Conservation (phyloP, 208 protist genomes). For the Trypanosoma cruzi region DNA sequence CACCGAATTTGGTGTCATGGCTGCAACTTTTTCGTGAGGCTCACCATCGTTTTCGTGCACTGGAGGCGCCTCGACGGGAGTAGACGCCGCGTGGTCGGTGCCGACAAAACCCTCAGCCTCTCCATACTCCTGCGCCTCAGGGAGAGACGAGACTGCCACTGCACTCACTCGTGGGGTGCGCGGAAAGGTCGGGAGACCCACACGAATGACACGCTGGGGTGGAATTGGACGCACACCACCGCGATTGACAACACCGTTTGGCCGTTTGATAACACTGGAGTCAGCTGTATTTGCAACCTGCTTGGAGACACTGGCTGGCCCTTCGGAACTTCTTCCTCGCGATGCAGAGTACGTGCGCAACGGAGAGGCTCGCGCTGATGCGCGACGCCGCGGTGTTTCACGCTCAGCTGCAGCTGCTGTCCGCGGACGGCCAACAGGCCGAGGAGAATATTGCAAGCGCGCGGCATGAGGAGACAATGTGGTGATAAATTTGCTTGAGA, state of each 20-base stretch:
- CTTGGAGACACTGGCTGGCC: neutral
- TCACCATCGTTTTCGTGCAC: too few species aligned
- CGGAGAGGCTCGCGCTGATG: neutral
- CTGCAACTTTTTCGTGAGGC: too few species aligned
- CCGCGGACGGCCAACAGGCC: neutral
- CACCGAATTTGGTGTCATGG: neutral
- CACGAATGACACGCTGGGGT: conserved; percentile 6
- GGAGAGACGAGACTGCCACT: neutral
- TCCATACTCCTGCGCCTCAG: neutral
- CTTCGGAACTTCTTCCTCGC: neutral
- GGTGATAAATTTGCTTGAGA: neutral
- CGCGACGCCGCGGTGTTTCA: neutral
- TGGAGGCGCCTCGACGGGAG: too few species aligned
- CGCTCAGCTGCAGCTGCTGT: neutral
- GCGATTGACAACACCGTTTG: neutral
- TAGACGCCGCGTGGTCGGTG: neutral
- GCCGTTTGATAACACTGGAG: neutral
- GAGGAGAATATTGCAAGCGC: neutral
- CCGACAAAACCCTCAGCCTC: neutral
- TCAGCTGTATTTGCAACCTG: neutral
- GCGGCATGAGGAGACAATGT: neutral
- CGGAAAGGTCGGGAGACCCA: neutral
- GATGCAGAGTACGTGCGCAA: neutral
- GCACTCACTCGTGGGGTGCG: neutral
- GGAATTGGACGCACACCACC: neutral